Percentiles rank a stretch among this genome's conserved stretches.
These are phyloP conservation scores for Tetrapisispora namnaoensis DNA, from an alignment of 805 yeast genomes.

Conservation along the genomic window DNA sequence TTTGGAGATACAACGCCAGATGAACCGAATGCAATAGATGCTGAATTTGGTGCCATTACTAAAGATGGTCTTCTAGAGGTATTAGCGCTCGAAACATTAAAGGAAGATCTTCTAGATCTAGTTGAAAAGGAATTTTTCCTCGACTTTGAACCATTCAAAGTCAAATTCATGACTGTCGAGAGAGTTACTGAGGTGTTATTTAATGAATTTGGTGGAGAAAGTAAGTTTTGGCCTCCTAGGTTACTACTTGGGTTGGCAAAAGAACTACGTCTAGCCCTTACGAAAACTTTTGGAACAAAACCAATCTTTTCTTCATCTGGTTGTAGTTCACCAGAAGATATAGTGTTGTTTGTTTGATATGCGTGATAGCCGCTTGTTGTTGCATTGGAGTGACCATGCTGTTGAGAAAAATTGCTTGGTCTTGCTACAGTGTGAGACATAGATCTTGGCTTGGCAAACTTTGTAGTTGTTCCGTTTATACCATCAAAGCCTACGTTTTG, in stretches of 20 bases:
- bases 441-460: conserved; percentile 20
- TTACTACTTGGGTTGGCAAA: conserved; percentile 10
- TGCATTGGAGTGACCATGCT: neutral
- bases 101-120: conserved; percentile 26
- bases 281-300: conserved; percentile 29
- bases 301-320: conserved; percentile 25
- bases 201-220: conserved; percentile 2
- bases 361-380: neutral
- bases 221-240: conserved; percentile 5
- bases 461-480: neutral
- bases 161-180: conserved; percentile 16
- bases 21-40: conserved; percentile 8
- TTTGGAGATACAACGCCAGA: conserved; percentile 1
- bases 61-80: conserved; percentile 25
- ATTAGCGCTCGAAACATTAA: conserved; percentile 15
- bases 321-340: neutral
- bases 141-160: conserved; percentile 20
- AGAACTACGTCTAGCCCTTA: conserved; percentile 27
- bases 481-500: neutral
- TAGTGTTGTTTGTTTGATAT: neutral
- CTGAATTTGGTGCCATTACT: conserved; percentile 18
- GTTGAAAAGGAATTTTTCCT: conserved; percentile 27
- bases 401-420: conserved; percentile 5
- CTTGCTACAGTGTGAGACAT: conserved; percentile 20
- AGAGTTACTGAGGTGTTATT: conserved; percentile 7